Percentiles rank a stretch among this genome's conserved stretches.
Evolutionary conservation across 148 eudicot genomes (phyloP).

Genomic region (Bassia scoparia): DNA sequence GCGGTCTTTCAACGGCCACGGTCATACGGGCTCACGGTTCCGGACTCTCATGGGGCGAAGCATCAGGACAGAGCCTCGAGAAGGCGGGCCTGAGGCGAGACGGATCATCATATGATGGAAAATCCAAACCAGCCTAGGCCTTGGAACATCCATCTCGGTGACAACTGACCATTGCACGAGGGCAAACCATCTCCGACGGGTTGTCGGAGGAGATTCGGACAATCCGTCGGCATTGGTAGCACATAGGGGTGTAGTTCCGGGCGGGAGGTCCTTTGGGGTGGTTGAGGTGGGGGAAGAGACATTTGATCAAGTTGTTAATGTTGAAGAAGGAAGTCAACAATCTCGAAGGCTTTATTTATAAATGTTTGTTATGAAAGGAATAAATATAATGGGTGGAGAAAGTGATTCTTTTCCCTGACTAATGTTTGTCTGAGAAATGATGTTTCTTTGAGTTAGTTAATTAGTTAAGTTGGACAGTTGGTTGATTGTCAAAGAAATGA

Average conservation of each 20-base stretch:
- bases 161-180: conserved; percentile 73
- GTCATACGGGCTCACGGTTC: neutral
- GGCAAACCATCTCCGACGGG: conserved; percentile 48
- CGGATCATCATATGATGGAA: conserved; percentile 54
- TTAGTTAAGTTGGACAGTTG: no score
- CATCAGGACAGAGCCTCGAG: conserved; percentile 62
- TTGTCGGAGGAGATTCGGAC: conserved; percentile 47
- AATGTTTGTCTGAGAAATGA: neutral
- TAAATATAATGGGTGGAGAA: conserved; percentile 23
- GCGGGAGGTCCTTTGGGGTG: conserved; percentile 15
- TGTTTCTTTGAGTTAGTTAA: conserved; percentile 1
- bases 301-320: conserved; percentile 27
- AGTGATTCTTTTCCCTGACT: conserved; percentile 31
- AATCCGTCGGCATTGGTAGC: conserved; percentile 67
- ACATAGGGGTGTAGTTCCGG: conserved; percentile 53
- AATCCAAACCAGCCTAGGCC: conserved; percentile 35
- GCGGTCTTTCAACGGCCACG: no score
- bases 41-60: conserved; percentile 34
- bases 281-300: conserved; percentile 40
- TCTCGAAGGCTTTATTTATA: neutral
- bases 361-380: conserved; percentile 7
- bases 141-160: conserved; percentile 43
- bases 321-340: conserved; percentile 1
- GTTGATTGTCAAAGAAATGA: conserved; percentile 30
- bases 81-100: conserved; percentile 65